Percentiles rank a stretch among this genome's conserved stretches.
Conservation (phyloP, 805 yeast species). For the Yarrowia phangngaensis region DNA sequence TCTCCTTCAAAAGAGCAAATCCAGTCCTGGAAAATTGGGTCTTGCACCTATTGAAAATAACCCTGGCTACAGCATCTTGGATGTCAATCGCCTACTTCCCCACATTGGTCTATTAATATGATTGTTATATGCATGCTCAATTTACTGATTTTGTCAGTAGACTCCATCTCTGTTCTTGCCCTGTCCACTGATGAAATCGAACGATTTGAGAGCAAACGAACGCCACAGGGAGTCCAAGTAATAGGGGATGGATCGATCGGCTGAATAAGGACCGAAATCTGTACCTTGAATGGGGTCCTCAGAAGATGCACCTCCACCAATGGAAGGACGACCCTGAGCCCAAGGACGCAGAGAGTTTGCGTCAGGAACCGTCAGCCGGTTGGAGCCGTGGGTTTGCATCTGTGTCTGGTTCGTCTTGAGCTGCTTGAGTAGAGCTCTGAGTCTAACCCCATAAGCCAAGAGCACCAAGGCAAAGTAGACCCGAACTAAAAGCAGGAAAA, state of each 20-base stretch:
- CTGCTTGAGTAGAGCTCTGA: conserved; percentile 18
- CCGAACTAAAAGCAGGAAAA: conserved; percentile 46
- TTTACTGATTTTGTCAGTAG: no score
- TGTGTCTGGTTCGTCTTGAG: conserved; percentile 25
- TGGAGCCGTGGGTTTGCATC: conserved; percentile 18
- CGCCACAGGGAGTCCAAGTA: conserved; percentile 26
- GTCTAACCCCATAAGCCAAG: conserved; percentile 44
- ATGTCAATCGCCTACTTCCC: no score
- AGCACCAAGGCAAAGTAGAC: conserved; percentile 53
- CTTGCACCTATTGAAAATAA: no score
- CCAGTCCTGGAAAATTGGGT: no score
- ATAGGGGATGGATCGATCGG: conserved; percentile 20
- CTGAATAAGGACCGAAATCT: conserved; percentile 22
- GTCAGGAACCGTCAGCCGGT: conserved; percentile 15
- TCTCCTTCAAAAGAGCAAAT: no score
- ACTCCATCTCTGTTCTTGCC: conserved; percentile 1
- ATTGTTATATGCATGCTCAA: no score
- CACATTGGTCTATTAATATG: background rate
- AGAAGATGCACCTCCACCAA: conserved; percentile 8
- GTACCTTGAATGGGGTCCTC: conserved; percentile 20
- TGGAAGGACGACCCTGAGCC: conserved; percentile 16
- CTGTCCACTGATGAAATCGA: conserved; percentile 7
- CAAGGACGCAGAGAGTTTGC: conserved; percentile 18
- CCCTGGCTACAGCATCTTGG: no score
- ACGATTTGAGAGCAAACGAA: conserved; percentile 15